These are phyloP conservation scores for Glycine tomentella DNA, from an alignment of 306 rosid genomes.

Conservation along the genomic window DNA sequence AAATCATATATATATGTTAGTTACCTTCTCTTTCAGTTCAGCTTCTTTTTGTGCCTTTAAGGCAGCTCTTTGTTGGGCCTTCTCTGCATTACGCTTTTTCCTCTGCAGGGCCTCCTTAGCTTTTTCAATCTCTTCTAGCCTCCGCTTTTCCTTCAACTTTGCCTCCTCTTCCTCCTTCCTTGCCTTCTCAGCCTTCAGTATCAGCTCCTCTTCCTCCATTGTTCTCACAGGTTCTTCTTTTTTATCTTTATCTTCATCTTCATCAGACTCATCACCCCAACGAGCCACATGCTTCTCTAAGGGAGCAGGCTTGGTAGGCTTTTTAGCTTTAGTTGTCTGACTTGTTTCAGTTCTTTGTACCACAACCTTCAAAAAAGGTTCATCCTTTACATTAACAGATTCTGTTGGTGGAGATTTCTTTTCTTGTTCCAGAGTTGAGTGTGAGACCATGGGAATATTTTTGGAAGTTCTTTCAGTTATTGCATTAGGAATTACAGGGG, in stretches of 20 bases:
- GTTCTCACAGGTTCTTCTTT: constrained; percentile 56
- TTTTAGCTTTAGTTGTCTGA: constrained; percentile 52
- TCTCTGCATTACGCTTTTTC: constrained; percentile 75
- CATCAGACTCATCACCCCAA: constrained; percentile 59
- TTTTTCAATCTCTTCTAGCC: constrained; percentile 81
- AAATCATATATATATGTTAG: background rate
- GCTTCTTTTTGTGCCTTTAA: constrained; percentile 84
- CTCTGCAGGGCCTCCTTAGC: constrained; percentile 82
- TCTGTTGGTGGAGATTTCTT: constrained; percentile 48
- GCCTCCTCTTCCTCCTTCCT: constrained; percentile 76
- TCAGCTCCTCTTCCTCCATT: constrained; percentile 75
- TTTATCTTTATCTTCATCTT: constrained; percentile 52
- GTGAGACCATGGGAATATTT: constrained; percentile 44
- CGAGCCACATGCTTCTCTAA: constrained; percentile 48
- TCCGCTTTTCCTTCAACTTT: constrained; percentile 70
- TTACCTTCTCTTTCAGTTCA: constrained; percentile 85
- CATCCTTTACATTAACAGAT: constrained; percentile 52
- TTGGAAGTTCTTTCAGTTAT: constrained; percentile 52
- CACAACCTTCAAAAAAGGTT: constrained; percentile 47
- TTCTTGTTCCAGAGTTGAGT: constrained; percentile 56
- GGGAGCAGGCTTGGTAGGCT: constrained; percentile 53
- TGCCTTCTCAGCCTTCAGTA: constrained; percentile 69
- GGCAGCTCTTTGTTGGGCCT: constrained; percentile 76
- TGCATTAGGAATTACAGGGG: constrained; percentile 61
- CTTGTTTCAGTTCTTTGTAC: constrained; percentile 48